Percentiles rank a stretch among this genome's conserved stretches.
Conservation (phyloP, 371 early-diverging fungal species). For the Capillidium heterosporum region DNA sequence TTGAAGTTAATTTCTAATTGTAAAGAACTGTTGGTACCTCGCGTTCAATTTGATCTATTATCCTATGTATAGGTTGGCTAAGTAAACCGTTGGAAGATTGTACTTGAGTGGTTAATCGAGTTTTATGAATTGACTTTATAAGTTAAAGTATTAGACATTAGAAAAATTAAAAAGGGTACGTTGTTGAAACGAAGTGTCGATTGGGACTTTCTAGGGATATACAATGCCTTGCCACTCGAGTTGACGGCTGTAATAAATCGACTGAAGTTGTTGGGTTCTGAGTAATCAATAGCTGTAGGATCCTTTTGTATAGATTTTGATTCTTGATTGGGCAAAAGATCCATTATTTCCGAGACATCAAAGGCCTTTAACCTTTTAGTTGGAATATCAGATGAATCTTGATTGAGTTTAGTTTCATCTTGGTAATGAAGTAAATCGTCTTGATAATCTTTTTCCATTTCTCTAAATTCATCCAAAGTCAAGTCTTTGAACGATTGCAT, state of each 20-base stretch:
- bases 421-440: no score
- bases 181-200: background rate
- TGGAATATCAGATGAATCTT: no score
- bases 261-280: background rate
- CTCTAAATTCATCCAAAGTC: no score
- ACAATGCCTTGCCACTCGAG: background rate
- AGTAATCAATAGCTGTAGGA: conserved; percentile 4
- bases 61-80: background rate
- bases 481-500: no score
- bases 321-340: no score
- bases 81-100: background rate
- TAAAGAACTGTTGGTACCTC: background rate
- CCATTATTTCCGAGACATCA: no score
- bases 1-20: background rate
- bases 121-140: background rate
- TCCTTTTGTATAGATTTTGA: no score
- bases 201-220: background rate
- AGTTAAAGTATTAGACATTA: no score
- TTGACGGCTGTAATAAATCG: background rate
- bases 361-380: no score
- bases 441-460: no score
- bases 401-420: no score
- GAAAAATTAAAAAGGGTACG: background rate
- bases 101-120: background rate
- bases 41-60: background rate